Evolutionary conservation across 345 rosid genomes (phyloP).

Genomic region (Bruguiera gymnorhiza): DNA sequence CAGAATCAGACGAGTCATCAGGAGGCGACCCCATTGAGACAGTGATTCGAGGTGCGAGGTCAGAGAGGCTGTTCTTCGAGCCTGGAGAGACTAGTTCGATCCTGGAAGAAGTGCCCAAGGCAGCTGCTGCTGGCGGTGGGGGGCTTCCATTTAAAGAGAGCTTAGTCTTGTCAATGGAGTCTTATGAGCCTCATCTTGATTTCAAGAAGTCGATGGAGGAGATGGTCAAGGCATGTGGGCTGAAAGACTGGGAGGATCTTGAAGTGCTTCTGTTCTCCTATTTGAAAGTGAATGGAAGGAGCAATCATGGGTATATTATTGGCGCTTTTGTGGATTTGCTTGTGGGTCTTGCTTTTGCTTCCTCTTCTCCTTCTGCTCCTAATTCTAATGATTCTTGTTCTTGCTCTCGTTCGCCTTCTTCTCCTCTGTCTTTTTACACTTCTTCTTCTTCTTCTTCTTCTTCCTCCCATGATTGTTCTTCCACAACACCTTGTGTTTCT

Average conservation of each 20-base stretch:
- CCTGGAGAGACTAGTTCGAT: conserved; percentile 29
- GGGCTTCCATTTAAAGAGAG: conserved; percentile 16
- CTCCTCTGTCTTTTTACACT: conserved; percentile 42
- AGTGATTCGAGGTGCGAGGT: conserved; percentile 25
- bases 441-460: conserved; percentile 23
- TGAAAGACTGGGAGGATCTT: conserved; percentile 27
- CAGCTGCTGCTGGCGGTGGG: neutral
- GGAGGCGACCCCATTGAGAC: conserved; percentile 19
- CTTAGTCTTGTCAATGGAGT: conserved; percentile 23
- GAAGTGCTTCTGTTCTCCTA: conserved; percentile 33
- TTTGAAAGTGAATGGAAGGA: conserved; percentile 28
- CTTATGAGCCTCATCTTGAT: conserved; percentile 28
- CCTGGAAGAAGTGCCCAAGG: conserved; percentile 18
- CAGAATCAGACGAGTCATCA: conserved; percentile 32
- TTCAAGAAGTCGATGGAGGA: conserved; percentile 41
- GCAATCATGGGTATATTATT: conserved; percentile 35
- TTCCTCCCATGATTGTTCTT: conserved; percentile 38
- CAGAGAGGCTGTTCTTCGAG: conserved; percentile 35
- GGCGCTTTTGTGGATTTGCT: conserved; percentile 32
- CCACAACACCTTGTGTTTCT: conserved; percentile 33
- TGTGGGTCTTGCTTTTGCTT: conserved; percentile 6
- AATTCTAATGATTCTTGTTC: neutral
- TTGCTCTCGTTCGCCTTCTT: conserved; percentile 17
- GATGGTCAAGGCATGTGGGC: conserved; percentile 32
- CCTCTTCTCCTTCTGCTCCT: conserved; percentile 13